Percentiles rank a stretch among this genome's conserved stretches.
These are phyloP conservation scores for Coemansia sp. DNA, from an alignment of 192 early-diverging fungal species.

Conservation along the genomic window DNA sequence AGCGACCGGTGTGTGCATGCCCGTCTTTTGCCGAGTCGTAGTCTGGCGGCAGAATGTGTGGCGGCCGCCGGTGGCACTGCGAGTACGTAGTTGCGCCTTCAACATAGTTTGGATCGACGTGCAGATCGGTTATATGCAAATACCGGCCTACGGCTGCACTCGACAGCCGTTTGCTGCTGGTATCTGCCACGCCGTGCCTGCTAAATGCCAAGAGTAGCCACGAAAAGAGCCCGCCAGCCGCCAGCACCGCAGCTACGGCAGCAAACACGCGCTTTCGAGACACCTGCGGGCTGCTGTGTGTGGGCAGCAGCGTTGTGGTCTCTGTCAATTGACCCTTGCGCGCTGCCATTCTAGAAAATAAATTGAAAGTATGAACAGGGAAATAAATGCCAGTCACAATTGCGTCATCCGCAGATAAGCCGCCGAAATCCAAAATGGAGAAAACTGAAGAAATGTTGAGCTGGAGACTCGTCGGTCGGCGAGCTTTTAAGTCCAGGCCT, in stretches of 20 bases:
- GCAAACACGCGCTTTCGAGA: neutral
- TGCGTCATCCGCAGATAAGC: neutral
- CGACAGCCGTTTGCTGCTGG: conserved; percentile 12
- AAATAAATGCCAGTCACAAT: neutral
- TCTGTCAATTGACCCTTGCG: neutral
- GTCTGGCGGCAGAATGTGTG: conserved; percentile 7
- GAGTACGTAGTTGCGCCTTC: conserved; percentile 57
- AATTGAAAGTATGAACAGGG: neutral
- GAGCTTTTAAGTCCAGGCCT: too few species aligned
- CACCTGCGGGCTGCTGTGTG: neutral
- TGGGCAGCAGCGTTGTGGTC: neutral
- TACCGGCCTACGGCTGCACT: conserved; percentile 56
- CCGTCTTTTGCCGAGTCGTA: conserved; percentile 14
- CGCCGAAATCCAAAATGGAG: too few species aligned
- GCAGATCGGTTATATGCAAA: conserved; percentile 73
- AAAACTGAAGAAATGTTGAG: neutral
- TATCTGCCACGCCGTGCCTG: neutral
- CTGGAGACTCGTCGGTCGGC: too few species aligned
- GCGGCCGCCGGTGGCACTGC: conserved; percentile 56
- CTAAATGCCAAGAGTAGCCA: neutral
- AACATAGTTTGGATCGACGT: conserved; percentile 62
- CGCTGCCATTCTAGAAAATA: neutral
- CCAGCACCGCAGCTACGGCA: neutral
- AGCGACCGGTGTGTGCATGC: conserved; percentile 45
- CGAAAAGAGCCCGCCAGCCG: neutral